Percentiles rank a stretch among this genome's conserved stretches.
These are phyloP conservation scores for Scheffersomyces insectosa DNA, from an alignment of 1,139 yeast genomes.

Conservation along the genomic window DNA sequence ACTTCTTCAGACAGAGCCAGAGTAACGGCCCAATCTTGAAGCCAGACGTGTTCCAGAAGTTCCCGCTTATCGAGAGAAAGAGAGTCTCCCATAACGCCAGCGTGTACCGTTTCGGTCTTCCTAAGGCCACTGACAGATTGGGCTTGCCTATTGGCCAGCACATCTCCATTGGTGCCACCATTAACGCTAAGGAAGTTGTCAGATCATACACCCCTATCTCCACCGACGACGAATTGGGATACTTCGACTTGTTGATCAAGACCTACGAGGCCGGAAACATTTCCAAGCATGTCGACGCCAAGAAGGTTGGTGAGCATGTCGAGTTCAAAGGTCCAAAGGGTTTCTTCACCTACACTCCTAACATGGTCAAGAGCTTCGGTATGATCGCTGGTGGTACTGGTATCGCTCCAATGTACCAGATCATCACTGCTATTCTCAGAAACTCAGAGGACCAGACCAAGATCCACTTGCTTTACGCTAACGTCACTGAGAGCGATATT, in stretches of 20 bases:
- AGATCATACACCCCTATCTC: constrained; percentile 96
- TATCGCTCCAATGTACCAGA: constrained; percentile 92
- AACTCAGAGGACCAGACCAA: constrained; percentile 78
- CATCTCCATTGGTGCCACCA: constrained; percentile 71
- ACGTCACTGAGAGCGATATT: constrained; percentile 75
- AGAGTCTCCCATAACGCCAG: constrained; percentile 82
- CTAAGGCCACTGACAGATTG: constrained; percentile 68
- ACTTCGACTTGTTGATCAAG: constrained; percentile 86
- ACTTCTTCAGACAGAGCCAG: constrained; percentile 35
- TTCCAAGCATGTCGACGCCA: constrained; percentile 70
- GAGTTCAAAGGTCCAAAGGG: constrained; percentile 90
- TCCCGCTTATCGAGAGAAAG: constrained; percentile 81
- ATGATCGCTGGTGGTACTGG: constrained; percentile 97
- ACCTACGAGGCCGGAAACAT: constrained; percentile 92
- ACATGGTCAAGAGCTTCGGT: constrained; percentile 71
- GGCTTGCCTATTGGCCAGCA: constrained; percentile 97
- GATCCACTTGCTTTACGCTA: constrained; percentile 74
- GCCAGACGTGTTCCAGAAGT: constrained; percentile 70
- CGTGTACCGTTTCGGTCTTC: constrained; percentile 82
- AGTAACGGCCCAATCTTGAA: constrained; percentile 56
- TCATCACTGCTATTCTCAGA: constrained; percentile 73
- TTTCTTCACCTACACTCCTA: constrained; percentile 79
- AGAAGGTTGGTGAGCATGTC: constrained; percentile 50
- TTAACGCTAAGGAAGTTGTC: constrained; percentile 79
- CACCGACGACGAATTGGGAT: constrained; percentile 80